Evolutionary conservation across 768 basidiomycete genomes (phyloP), one percentile per base, ranked within the genome.

Genomic region (Lepiota venenata): DNA sequence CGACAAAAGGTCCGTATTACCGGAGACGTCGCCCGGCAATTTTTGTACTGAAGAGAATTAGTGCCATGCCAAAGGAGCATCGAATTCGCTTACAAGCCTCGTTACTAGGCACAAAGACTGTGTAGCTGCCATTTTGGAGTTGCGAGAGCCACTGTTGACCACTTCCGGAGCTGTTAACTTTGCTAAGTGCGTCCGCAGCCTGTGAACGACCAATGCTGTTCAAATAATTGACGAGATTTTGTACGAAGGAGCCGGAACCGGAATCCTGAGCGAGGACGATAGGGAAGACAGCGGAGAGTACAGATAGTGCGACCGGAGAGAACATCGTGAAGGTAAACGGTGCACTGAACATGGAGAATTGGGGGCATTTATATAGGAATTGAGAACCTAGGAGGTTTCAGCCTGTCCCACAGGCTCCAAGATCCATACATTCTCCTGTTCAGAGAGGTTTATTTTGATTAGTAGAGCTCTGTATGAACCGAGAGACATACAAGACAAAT

Each of bases 101-200:
- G 59, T 87, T 74, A 47, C 65, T 74, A 3, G 85, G 84, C 0
- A 79, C 81, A 61, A 87, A 87, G 12, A 87, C 57, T 0, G 82
- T 79, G 55, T 68, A 73, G 37, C 76, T 69, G 4, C 77, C 79
- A 25, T 64, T 66, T 1, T 74, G 63, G n/a, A 83, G 66, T 51
- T 72, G 58, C 5, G 61, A 43, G 32, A 85, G 66, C n/a, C 85
- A 63, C 15, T 62, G 58, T 52, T 71, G 65, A 4, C 82, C 86
- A 6, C 56, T 62, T 12, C 66, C 47, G 14, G 77, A 80, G 25
- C 66, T 59, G 46, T 81, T 81, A 63, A 85, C 64, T 40, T 63
- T 64, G 14, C 62, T 52, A 4, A 77, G 68, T 29, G 71, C 64
- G 25, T 60, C 61, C 16, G 76, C 74, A 37, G 87, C 64, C 25